Evolutionary conservation across 768 basidiomycete species (phyloP).

Genomic region (Baorangia bicolor): DNA sequence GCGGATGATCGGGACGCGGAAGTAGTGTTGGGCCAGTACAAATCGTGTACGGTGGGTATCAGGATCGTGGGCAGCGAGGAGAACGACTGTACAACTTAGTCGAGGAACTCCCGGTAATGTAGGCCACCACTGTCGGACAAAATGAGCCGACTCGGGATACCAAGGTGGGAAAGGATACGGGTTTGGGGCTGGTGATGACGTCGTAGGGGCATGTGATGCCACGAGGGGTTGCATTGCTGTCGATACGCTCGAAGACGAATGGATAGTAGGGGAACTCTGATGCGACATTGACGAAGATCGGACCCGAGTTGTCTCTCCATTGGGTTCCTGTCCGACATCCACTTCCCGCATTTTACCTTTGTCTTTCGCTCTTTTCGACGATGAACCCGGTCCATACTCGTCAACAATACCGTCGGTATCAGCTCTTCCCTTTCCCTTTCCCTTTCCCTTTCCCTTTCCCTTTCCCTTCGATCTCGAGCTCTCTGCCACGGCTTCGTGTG

Average conservation of each 20-base stretch:
- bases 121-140: constrained; percentile 83
- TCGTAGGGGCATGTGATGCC: background rate
- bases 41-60: constrained; percentile 58
- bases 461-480: constrained; percentile 26
- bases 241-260: constrained; percentile 6
- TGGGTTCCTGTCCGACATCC: constrained; percentile 9
- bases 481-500: constrained; percentile 18
- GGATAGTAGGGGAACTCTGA: constrained; percentile 6
- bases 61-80: constrained; percentile 63
- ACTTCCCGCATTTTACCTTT: constrained; percentile 26
- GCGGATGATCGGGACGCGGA: constrained; percentile 57
- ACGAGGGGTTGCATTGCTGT: background rate
- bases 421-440: constrained; percentile 30
- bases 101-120: constrained; percentile 59
- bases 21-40: constrained; percentile 75
- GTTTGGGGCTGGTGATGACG: constrained; percentile 37
- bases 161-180: constrained; percentile 67
- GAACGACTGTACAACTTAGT: constrained; percentile 70
- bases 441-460: constrained; percentile 28
- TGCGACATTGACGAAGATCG: constrained; percentile 12
- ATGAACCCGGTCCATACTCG: constrained; percentile 8
- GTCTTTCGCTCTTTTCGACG: constrained; percentile 7
- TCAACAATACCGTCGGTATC: constrained; percentile 13
- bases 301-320: constrained; percentile 6
- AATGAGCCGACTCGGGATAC: constrained; percentile 74